phyloP scores from a whole-genome alignment of 208 protist species.

The Acanthamoeba castellanii region DNA sequence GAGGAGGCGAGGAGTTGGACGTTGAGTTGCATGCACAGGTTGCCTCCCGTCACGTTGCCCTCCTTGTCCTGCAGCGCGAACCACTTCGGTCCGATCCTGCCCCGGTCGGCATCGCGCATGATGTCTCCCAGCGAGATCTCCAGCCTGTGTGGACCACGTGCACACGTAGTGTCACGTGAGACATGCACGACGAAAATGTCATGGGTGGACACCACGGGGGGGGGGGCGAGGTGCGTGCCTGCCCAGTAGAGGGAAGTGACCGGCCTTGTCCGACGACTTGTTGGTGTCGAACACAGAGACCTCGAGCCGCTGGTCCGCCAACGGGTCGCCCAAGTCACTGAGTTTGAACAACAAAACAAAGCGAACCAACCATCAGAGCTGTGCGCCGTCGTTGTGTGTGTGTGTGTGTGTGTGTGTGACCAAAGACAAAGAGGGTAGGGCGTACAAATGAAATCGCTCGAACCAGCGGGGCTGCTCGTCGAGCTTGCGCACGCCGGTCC shows the following conservation, averaged over 20 bases:
- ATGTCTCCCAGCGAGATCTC: slow-evolving; percentile 27
- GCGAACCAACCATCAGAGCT: background rate
- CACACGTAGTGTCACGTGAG: background rate
- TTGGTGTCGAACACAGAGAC: background rate
- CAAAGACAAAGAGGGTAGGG: background rate
- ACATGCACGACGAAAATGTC: background rate
- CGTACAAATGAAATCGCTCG: slow-evolving; percentile 61
- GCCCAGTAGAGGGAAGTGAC: background rate
- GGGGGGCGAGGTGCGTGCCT: background rate
- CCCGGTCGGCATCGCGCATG: slow-evolving; percentile 5
- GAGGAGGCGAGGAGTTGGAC: background rate
- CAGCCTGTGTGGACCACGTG: background rate
- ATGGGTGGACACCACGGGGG: background rate
- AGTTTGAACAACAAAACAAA: background rate
- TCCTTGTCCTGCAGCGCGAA: background rate
- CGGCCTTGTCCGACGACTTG: background rate
- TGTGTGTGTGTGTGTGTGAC: background rate
- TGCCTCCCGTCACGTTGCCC: background rate
- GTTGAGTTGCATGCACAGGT: slow-evolving; percentile 30
- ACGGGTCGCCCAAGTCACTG: slow-evolving; percentile 16
- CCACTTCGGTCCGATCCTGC: slow-evolving; percentile 21
- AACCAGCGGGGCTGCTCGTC: background rate
- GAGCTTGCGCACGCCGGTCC: background rate
- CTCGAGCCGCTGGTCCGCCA: slow-evolving; percentile 26
- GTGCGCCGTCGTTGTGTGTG: background rate